Conservation (phyloP, 2,329 filamentous ascomycete species). For the Cercospora nicotianae region DNA sequence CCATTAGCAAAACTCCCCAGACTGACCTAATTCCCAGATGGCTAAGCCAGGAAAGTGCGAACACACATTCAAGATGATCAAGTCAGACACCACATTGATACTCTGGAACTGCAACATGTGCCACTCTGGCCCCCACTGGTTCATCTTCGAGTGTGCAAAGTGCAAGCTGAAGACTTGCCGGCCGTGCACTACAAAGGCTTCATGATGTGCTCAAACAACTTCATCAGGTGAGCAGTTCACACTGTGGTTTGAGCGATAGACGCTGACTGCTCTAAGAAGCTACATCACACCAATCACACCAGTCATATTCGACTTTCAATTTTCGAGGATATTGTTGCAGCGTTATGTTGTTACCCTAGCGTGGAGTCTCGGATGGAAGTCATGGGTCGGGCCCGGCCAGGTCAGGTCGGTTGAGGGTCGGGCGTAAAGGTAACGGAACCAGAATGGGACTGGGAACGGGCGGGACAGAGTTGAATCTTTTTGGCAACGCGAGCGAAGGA, state of each 20-base stretch:
- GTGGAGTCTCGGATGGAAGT: slow-evolving; percentile 30
- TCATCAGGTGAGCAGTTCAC: not conserved
- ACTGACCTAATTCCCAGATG: slow-evolving; percentile 40
- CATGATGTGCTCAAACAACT: slow-evolving; percentile 18
- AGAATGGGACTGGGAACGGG: slow-evolving; percentile 5
- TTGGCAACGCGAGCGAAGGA: not conserved
- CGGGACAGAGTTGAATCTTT: slow-evolving; percentile 3
- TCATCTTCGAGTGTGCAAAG: slow-evolving; percentile 52
- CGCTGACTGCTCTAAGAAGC: not conserved
- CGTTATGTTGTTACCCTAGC: slow-evolving; percentile 33
- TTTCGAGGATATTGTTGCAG: slow-evolving; percentile 30
- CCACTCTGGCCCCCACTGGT: slow-evolving; percentile 53
- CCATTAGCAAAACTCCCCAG: too few relatives aligned
- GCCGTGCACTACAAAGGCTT: slow-evolving; percentile 49
- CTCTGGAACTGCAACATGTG: slow-evolving; percentile 56
- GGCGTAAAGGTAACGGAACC: slow-evolving; percentile 14
- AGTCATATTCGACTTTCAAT: slow-evolving; percentile 14
- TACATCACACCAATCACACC: not conserved
- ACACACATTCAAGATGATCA: slow-evolving; percentile 53
- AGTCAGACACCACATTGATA: slow-evolving; percentile 53
- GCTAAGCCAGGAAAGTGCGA: slow-evolving; percentile 51
- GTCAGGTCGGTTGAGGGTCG: not conserved
- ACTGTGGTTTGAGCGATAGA: too few relatives aligned
- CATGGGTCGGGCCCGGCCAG: not conserved
- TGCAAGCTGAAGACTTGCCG: slow-evolving; percentile 55